These are phyloP conservation scores for Pisolithus orientalis DNA, from an alignment of 768 basidiomycete species.

Conservation along the genomic window DNA sequence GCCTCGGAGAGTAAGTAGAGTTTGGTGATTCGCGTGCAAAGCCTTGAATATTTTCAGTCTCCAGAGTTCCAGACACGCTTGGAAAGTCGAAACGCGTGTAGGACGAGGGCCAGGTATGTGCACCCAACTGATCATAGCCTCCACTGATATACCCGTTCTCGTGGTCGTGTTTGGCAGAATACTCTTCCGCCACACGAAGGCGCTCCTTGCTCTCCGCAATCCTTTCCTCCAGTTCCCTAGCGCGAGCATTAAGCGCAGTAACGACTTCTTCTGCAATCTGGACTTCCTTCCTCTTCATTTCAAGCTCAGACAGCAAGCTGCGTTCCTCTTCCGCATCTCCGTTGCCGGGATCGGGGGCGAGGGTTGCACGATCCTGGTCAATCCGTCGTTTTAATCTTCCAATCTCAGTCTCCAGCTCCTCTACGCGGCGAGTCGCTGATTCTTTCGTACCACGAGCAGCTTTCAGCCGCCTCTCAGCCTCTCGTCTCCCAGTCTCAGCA, in stretches of 20 bases:
- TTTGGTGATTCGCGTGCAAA: conserved; percentile 11
- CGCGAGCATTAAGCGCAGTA: conserved; percentile 52
- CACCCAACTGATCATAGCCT: conserved; percentile 11
- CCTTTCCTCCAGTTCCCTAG: conserved; percentile 68
- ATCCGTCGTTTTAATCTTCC: conserved; percentile 47
- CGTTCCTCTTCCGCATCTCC: conserved; percentile 42
- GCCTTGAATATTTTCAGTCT: conserved; percentile 6
- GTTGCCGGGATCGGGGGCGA: conserved; percentile 39
- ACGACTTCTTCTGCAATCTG: conserved; percentile 60
- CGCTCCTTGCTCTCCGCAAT: conserved; percentile 58
- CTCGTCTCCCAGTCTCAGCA: conserved; percentile 73
- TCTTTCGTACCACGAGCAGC: conserved; percentile 60
- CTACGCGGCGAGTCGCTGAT: conserved; percentile 51
- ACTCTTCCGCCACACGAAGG: conserved; percentile 52
- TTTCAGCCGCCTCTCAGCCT: conserved; percentile 85
- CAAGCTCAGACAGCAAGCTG: conserved; percentile 39
- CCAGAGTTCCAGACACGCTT: conserved; percentile 11
- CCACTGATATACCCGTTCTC: conserved; percentile 1
- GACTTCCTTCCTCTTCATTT: conserved; percentile 51
- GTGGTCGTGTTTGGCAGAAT: conserved; percentile 28
- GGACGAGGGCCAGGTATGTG: conserved; percentile 18
- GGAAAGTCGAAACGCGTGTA: conserved; percentile 27
- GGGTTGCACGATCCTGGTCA: conserved; percentile 47
- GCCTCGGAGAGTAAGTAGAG: conserved; percentile 18
- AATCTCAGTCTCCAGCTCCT: conserved; percentile 58